These are phyloP conservation scores for Paramarasmius palmivorus DNA, from an alignment of 1,284 basidiomycete genomes.

Conservation along the genomic window DNA sequence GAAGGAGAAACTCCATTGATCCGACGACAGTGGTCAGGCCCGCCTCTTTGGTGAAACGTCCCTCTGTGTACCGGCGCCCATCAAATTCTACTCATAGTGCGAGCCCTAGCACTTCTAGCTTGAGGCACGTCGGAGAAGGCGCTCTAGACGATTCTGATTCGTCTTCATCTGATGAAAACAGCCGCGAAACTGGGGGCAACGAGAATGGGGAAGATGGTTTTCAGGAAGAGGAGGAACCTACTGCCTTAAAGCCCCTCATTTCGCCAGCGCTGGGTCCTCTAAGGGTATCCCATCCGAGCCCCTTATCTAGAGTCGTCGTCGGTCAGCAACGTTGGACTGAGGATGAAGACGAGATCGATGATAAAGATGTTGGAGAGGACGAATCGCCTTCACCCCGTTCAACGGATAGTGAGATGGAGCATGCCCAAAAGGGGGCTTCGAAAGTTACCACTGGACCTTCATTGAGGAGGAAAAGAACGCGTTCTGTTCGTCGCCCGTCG, in stretches of 20 bases:
- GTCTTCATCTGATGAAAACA: slow-evolving; percentile 36
- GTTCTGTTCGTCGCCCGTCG: slow-evolving; percentile 17
- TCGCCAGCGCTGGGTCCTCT: slow-evolving; percentile 32
- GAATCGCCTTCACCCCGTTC: slow-evolving; percentile 42
- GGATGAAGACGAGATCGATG: slow-evolving; percentile 37
- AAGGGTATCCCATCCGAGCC: slow-evolving; percentile 54
- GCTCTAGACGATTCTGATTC: slow-evolving; percentile 77
- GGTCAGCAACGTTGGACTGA: slow-evolving; percentile 52
- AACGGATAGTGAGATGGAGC: slow-evolving; percentile 50
- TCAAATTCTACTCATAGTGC: slow-evolving; percentile 34
- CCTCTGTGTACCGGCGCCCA: slow-evolving; percentile 28
- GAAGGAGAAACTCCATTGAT: slow-evolving; percentile 38
- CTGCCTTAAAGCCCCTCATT: slow-evolving; percentile 24
- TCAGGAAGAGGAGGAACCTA: slow-evolving; percentile 32
- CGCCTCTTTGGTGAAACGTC: slow-evolving; percentile 5
- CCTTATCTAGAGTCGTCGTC: slow-evolving; percentile 59
- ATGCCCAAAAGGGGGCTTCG: slow-evolving; percentile 24
- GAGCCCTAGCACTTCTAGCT: slow-evolving; percentile 41
- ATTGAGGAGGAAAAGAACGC: slow-evolving; percentile 13
- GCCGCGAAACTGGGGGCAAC: slow-evolving; percentile 28
- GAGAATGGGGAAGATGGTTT: slow-evolving; percentile 21
- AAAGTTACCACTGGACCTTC: slow-evolving; percentile 12
- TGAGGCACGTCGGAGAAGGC: slow-evolving; percentile 71
- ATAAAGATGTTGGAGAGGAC: slow-evolving; percentile 35
- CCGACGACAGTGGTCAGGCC: slow-evolving; percentile 15